Evolutionary conservation across 177 flowering plant species (phyloP), one percentile per base, ranked within the genome.

Genomic region (Vitis hybrid): DNA sequence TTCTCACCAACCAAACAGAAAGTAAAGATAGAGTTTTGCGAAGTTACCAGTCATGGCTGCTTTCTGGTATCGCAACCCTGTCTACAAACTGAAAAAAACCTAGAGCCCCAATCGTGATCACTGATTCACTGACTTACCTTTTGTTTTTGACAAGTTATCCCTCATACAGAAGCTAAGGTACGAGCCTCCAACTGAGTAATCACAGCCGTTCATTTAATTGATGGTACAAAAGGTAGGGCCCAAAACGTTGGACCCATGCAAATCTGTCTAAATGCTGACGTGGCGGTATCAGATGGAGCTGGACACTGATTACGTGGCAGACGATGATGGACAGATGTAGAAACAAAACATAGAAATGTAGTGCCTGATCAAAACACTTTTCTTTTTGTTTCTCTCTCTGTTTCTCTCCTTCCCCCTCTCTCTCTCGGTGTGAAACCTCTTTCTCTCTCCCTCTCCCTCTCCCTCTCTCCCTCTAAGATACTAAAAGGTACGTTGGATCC

Each of bases 401-500:
- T 60, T 54, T 64, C 66, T 66, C 74, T 11, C 72, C 52, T 57
- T 19, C 71, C 30, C 6, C 1, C 58, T 56, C 39, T 52, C 75
- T 68, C 62, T 65, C 21, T 21, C 14, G 3, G 49, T 3, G 18
- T 30, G 30, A 56, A 18, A 56, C 45, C 6, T 12, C 67, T 51
- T 52, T 57, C 32, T 52, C 67, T 30, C 64, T 23, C 49, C 1
- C 58, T 56, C 77, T 34, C 39, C 48, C 64, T 64, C 72, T 72
- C 75, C 34, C 64, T 51, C 32, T 60, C 67, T 30, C 64, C 39
- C 49, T 23, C 55, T 64, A 70, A 76, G 77, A 62, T 59, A 30
- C 81, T 61, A 67, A 75, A 72, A 80, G 79, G 81, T 77, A 65
- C 76, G 74, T 60, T 66, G 56, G 80, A 78, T 80, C 82, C 64